These are phyloP conservation scores for Ophiosphaerella narmari DNA, from an alignment of 2,329 filamentous ascomycete genomes.

Conservation along the genomic window DNA sequence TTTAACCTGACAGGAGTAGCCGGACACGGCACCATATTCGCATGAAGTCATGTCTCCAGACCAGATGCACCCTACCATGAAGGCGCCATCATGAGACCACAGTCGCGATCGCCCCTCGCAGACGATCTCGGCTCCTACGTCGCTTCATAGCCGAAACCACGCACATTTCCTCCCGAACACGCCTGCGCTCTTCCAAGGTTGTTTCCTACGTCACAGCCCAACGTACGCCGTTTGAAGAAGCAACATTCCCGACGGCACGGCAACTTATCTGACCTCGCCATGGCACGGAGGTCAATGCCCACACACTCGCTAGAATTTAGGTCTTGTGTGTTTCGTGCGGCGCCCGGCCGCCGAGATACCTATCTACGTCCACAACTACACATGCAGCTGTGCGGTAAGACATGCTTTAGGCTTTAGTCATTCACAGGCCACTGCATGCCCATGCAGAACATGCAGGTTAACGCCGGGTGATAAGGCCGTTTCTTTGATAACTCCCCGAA, in stretches of 20 bases:
- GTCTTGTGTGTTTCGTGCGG: constrained; percentile 19
- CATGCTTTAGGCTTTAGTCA: constrained; percentile 14
- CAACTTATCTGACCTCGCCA: constrained; percentile 16
- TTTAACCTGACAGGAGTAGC: constrained; percentile 19
- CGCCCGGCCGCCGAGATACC: constrained; percentile 1
- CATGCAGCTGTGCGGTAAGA: constrained; percentile 23
- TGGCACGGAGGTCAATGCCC: constrained; percentile 17
- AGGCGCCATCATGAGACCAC: constrained; percentile 18
- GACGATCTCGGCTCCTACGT: constrained; percentile 13
- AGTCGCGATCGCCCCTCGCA: constrained; percentile 5
- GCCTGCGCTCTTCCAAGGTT: constrained; percentile 11
- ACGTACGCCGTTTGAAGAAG: constrained; percentile 17
- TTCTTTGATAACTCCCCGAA: constrained; percentile 15
- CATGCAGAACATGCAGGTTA: constrained; percentile 16
- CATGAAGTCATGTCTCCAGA: constrained; percentile 30
- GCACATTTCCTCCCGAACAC: neutral
- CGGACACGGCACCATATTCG: constrained; percentile 11
- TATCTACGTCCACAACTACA: constrained; percentile 19
- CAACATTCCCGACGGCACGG: constrained; percentile 16
- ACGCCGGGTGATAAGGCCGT: constrained; percentile 14
- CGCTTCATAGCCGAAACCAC: constrained; percentile 4
- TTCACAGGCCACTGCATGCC: neutral
- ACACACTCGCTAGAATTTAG: constrained; percentile 5
- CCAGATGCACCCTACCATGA: constrained; percentile 13
- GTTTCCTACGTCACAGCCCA: constrained; percentile 17